Base-by-base conservation (phyloP, 805 yeast species). In the Metahyphopichia silvanorum region DNA sequence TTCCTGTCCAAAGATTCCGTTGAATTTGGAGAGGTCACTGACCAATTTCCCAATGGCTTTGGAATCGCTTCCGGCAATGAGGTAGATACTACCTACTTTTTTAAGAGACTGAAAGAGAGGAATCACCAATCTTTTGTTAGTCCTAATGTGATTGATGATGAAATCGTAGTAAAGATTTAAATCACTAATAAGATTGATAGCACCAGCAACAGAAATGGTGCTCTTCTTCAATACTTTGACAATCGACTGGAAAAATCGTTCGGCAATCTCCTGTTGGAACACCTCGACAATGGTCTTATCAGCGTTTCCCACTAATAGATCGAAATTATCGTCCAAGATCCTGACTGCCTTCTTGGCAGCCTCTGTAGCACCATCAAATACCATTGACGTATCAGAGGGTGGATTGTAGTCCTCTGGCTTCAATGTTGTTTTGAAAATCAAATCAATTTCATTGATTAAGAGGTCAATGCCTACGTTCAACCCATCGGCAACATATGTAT, bases 181-280 rank as follows among this genome's bases (percentile, higher is more conserved):
- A 51, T 91, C 98, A 13, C 85, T 73, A 16, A 88, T 87, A 34
- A 91, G 70, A 31, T 76, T 78, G 16, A 87, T 73, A 0, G 97
- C 95, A 2, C 98, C 98, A 9, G 72, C 74, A 2, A 79, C 79
- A 3, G 94, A 84, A 1, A 91, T 76, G 0, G 79, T 74, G 15
- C 70, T 52, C 49, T 79, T 78, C 46, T 88, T 86, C 35, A 93
- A 69, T 36, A 84, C 76, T 51, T 86, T 88, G 25, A 86, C 84
- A 18, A 93, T 63, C 1, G 80, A 68, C 23, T 75, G 79, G 49
- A 86, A 87, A 39, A 93, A 81, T 26, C 98, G 57, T 54, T 87
- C 86, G 0, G 96, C 96, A 21, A 91, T 80, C 49, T 93, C 98
- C 51, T 89, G 95, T 47, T 89, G 93, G 51, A 88, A 93, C 0